Evolutionary conservation across 148 eudicot species (phyloP), one percentile per base, ranked within the genome.

Genomic region (Spergularia marina): DNA sequence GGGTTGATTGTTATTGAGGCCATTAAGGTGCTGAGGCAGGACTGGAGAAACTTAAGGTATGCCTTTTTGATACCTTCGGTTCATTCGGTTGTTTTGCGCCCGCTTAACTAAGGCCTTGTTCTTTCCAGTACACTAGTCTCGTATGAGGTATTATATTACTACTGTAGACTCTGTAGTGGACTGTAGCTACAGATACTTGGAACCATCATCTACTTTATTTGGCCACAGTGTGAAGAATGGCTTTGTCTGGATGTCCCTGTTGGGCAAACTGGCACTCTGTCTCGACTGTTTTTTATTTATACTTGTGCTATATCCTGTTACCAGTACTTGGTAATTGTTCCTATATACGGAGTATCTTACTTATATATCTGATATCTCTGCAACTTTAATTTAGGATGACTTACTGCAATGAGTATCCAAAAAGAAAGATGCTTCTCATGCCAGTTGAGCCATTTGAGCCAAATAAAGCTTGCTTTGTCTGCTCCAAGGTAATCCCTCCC

Each of bases 1-100:
- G 98, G 98, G 75, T 82, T 95, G 86, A 86, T 95, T 68, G 98
- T 95, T 73, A 90, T 89, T 36, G 98, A 95, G 85, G 97, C 98
- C 59, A 88, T 92, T 62, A 95, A 92, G 86, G 92, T 95, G 88
- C 87, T 95, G 74, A 88, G 84, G 78, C 83, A 88, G 80, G 94
- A 89, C 78, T 64, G 80, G 23, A 75, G 80, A 41, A 90, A 75
- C 76, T 88, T 89, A 72, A 89, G 97, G 98, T 95, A 53, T 21
- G 36, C 44, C 4, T 17, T 40, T 63, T 59, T 61, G 39, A 11
- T 69, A 15, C 13, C 2, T 3, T 44, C 12, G n/a, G 2, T 63
- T 65, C 15, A 68, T 52, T 52, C 21, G 72, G 54, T 18, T 12
- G 40, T 40, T 40, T 65, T 12, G 5, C 23, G 9, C 13, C 69